Evolutionary conservation across 2,329 filamentous ascomycete genomes (phyloP), one percentile per base, ranked within the genome.

Genomic region (Dryadomyces sulphureus): DNA sequence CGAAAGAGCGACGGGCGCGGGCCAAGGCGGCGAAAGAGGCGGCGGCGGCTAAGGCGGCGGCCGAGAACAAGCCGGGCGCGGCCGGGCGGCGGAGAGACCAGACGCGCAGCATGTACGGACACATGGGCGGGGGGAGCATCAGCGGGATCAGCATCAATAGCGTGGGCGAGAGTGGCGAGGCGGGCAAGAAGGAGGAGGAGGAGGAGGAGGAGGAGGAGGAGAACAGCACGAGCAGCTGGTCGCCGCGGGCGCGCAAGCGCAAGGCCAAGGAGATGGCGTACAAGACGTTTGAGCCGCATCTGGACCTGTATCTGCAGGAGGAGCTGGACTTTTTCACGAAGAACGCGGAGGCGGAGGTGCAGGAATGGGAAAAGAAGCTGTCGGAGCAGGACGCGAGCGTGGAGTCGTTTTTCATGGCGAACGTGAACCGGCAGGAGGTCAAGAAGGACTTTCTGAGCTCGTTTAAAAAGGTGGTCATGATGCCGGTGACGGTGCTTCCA

Each of bases 391-490:
- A 94, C 54, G 88, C 86, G 16, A 84, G 82, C 2, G 81, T 85
- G 0, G 92, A 98, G 63, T 92, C 85, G 0, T 94, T 93, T 59
- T 92, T 88, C 65, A 95, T 96, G 90, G 84, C 83, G 21, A 95
- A 88, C 59, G 79, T 96, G 57, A 95, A 90, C 59, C 77, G 92
- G 22, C 88, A 94, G 60, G 92, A 88, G 1, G 92, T 93, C 52
- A 98, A 98, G 65, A 86, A 88, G 54, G 92, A 98, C 60, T 98
- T 98, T 56, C 60, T 98, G 50, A 92, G 81, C 40, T 94, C 89
- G 0, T 98, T 98, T 70, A 95, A 88, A 59, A 96, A 96, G 62
- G 92, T 98, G 8, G 85, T 98, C 53, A 95, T 98, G 89, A 93
- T 94, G 80, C 92, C 92, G 2, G 90, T 98, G 42, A 94, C 86